phyloP scores from a whole-genome alignment of 2,329 filamentous ascomycete genomes.

The Aspergillus glaucus region DNA sequence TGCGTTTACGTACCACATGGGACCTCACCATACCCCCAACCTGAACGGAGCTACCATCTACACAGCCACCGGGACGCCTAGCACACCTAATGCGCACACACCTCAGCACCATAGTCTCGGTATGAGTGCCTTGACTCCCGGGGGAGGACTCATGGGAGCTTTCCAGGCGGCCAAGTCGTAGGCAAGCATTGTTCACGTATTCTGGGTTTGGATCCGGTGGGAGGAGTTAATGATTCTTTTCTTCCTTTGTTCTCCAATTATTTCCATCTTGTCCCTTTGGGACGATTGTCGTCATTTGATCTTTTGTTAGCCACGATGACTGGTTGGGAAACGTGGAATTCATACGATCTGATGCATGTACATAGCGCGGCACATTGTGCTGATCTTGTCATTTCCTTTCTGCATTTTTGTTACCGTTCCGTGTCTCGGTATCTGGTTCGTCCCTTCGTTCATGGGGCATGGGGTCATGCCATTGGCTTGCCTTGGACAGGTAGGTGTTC shows the following conservation, averaged over 20 bases:
- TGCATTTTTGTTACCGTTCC: slow-evolving; percentile 19
- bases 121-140: slow-evolving; percentile 70
- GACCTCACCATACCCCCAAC: slow-evolving; percentile 47
- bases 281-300: slow-evolving; percentile 4
- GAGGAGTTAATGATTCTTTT: slow-evolving; percentile 7
- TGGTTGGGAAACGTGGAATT: slow-evolving; percentile 9
- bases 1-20: slow-evolving; percentile 41
- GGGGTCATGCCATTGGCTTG: slow-evolving; percentile 12
- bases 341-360: slow-evolving; percentile 33
- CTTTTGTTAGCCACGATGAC: slow-evolving; percentile 2
- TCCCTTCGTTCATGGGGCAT: slow-evolving; percentile 13
- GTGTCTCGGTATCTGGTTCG: slow-evolving; percentile 18
- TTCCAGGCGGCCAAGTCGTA: slow-evolving; percentile 45
- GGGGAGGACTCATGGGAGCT: slow-evolving; percentile 67
- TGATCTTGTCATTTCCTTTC: slow-evolving; percentile 18
- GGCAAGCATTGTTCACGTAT: slow-evolving; percentile 6
- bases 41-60: slow-evolving; percentile 51
- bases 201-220: slow-evolving; percentile 7
- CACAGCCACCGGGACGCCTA: slow-evolving; percentile 50
- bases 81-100: slow-evolving; percentile 58
- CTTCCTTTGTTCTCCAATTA: slow-evolving; percentile 3
- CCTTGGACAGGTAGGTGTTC: slow-evolving; percentile 16
- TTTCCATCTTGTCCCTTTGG: slow-evolving; percentile 3
- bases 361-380: slow-evolving; percentile 25
- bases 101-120: slow-evolving; percentile 47